A percentile compares a stretch with the other conserved stretches of the same genome.
Conservation (phyloP, 140 eudicot genomes). For the Bidens hawaiensis region DNA sequence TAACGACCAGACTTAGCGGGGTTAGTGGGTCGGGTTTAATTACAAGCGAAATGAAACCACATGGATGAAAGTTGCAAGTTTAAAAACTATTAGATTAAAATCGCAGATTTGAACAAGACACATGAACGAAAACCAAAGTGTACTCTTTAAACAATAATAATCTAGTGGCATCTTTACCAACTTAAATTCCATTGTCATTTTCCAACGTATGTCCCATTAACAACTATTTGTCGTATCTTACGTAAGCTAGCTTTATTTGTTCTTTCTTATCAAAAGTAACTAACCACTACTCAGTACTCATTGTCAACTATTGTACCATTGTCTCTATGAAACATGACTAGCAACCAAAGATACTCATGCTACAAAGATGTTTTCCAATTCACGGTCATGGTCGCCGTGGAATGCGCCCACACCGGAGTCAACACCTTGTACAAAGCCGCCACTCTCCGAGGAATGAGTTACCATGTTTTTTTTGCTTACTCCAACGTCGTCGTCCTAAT, state of each 20-base stretch:
- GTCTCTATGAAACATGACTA: slow-evolving; percentile 30
- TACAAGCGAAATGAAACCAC: too few relatives aligned
- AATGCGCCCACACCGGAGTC: slow-evolving; percentile 63
- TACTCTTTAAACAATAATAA: too few relatives aligned
- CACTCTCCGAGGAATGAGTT: slow-evolving; percentile 63
- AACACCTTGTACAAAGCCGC: slow-evolving; percentile 88
- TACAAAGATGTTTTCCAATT: slow-evolving; percentile 57
- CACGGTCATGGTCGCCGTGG: slow-evolving; percentile 65
- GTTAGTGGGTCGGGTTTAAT: too few relatives aligned
- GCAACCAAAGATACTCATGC: slow-evolving; percentile 33
- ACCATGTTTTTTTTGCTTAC: slow-evolving; percentile 71
- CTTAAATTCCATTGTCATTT: too few relatives aligned
- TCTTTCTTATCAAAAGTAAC: neutral
- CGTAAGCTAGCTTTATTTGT: slow-evolving; percentile 24
- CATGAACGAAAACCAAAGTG: too few relatives aligned
- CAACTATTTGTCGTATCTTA: slow-evolving; percentile 19
- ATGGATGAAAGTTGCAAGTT: too few relatives aligned
- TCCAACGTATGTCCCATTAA: slow-evolving; percentile 12
- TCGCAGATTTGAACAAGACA: too few relatives aligned
- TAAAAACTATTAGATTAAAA: too few relatives aligned
- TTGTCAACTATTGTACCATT: slow-evolving; percentile 8
- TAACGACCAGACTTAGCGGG: too few relatives aligned
- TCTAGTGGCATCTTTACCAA: neutral
- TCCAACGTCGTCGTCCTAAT: slow-evolving; percentile 68
- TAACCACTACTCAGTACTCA: too few relatives aligned